A percentile compares a stretch with the other conserved stretches of the same genome.
Conservation (phyloP, 2,329 filamentous ascomycete species). For the Coniochaeta sp. region DNA sequence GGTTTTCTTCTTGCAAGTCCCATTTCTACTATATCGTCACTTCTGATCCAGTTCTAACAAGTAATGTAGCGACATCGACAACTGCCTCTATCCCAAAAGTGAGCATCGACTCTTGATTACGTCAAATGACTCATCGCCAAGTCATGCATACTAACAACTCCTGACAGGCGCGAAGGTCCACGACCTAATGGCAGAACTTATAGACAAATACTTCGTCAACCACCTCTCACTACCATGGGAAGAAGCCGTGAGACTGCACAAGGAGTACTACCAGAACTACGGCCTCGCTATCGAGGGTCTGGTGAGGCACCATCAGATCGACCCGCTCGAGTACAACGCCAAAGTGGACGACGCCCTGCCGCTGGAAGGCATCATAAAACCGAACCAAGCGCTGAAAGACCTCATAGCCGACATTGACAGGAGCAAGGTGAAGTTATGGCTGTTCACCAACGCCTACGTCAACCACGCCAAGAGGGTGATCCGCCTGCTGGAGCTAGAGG, state of each 20-base stretch:
- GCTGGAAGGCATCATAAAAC: conserved; percentile 75
- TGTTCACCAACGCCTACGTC: conserved; percentile 93
- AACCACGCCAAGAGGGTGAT: conserved; percentile 82
- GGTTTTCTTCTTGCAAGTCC: conserved; percentile 38
- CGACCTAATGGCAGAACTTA: conserved; percentile 80
- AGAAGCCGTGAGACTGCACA: conserved; percentile 80
- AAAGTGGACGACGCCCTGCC: conserved; percentile 94
- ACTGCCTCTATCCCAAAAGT: conserved; percentile 84
- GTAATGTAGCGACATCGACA: conserved; percentile 91
- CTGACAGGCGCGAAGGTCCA: conserved; percentile 66
- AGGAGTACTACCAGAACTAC: conserved; percentile 91
- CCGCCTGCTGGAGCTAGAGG: conserved; percentile 70
- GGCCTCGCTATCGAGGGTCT: conserved; percentile 96
- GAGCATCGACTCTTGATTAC: not conserved
- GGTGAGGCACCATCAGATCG: conserved; percentile 88
- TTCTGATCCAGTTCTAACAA: conserved; percentile 12
- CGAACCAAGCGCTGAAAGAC: conserved; percentile 65
- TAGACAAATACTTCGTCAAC: conserved; percentile 54
- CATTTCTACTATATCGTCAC: not conserved
- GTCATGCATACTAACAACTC: conserved; percentile 11
- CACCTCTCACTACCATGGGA: conserved; percentile 68
- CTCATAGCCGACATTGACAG: conserved; percentile 78
- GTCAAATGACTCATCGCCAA: conserved; percentile 37
- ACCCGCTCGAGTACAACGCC: conserved; percentile 87
- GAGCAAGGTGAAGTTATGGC: conserved; percentile 80